Evolutionary conservation across 2,329 filamentous ascomycete genomes (phyloP), one percentile per base, ranked within the genome.

Genomic region (Exophiala oligosperma): DNA sequence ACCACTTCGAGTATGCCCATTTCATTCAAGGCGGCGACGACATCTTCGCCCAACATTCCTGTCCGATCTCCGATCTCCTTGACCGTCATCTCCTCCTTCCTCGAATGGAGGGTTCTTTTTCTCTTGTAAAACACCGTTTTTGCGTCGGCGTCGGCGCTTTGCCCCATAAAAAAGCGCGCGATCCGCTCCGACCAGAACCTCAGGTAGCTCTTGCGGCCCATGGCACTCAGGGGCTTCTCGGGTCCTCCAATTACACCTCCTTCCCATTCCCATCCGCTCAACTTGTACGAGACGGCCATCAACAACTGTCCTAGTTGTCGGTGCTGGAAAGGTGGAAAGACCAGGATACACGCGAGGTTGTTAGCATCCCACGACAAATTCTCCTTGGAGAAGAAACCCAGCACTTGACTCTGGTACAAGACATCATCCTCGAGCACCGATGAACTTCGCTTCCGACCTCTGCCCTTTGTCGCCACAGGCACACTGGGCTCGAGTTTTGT

Each of bases 331-430:
- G 94, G 94, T 1, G 94, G 94, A 69, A 97, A 97, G 14, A 97
- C 84, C 5, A 97, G 81, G 66, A 99, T 99, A 71, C 94, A 99
- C 1, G 94, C 94, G 4, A 99, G 82, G 66, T 97, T 99, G 74
- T 99, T 97, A 69, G 93, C 92, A 69, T 99, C 94, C 93, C 94
- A 99, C 2, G 91, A 96, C 80, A 97, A 89, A 73, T 97, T 97
- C 74, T 99, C 94, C 72, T 99, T 97, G 63, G 90, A 95, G 78
- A 97, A 99, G 81, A 97, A 97, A n/a, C 94, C 94, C 1, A 93
- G 84, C 29, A 97, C 87, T 69, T 88, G 85, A 3, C 64, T 60
- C 7, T 57, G 56, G 28, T 60, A 44, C 7, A 60, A 52, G 66
- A 74, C 69, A 57, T 70, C 66, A 69, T 77, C 70, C 14, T 59